Evolutionary conservation across 345 rosid species (phyloP), one percentile per base, ranked within the genome.

Genomic region (Eucalyptus polybractea): DNA sequence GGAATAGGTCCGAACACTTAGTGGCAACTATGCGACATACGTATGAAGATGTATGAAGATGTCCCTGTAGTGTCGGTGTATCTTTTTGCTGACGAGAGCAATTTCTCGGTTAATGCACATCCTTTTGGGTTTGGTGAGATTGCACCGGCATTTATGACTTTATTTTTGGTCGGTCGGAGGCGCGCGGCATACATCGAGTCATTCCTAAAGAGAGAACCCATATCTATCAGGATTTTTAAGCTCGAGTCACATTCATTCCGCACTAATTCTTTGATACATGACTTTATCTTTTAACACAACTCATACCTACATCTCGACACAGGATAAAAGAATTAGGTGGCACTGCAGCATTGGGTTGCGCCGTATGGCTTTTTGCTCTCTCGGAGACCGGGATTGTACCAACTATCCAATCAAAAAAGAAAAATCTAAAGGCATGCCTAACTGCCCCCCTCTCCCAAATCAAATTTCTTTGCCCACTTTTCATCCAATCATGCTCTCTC

Each of bases 211-310:
- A 15, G 67, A 67, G 24, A 67, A 31, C 12, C 81, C 1, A 3
- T 3, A 10, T 12, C 25, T 0, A 11, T 19, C 83, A 3, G 2
- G 12, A 56, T 56, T 22, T 56, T 56, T 9, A 56, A 56, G 13
- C 27, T 56, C 6, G 29, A 9, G 27, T 56, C 62, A 5, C 6
- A 10, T 56, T 24, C 29, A 5, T 24, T 9, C 3, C 5, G 2
- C 2, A 21, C 22, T 1, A 7, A 21, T 10, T 21, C 2, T 37
- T 19, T 1, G 5, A 37, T 2, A 2, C 8, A 4, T 2, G 47
- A 21, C 4, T 76, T 37, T 24, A 37, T 37, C 12, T 17, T 21
- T 9, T 0, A 37, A 37, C 27, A 37, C 22, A 19, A 37, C 4
- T 76, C 27, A 3, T 5, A 7, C 8, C 14, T 10, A 10, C 27